Conservation (phyloP, 352 stramenopile species). For the Globisporangium solare region DNA sequence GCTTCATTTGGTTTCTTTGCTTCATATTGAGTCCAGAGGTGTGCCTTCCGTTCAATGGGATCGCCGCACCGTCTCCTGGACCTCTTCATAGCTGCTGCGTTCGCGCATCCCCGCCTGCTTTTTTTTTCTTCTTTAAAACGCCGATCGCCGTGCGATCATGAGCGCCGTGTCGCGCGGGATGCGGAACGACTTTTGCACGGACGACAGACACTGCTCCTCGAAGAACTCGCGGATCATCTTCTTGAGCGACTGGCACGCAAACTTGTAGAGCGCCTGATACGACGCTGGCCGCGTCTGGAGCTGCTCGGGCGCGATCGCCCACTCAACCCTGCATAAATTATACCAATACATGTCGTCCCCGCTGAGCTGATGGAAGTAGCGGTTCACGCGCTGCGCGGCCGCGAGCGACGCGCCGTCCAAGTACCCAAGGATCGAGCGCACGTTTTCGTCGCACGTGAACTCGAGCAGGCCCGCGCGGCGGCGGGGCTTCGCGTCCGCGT, state of each 20-base stretch:
- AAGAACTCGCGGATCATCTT: constrained; percentile 72
- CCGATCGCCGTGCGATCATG: constrained; percentile 35
- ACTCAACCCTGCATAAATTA: constrained; percentile 62
- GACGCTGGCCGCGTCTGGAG: constrained; percentile 49
- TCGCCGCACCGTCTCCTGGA: background rate
- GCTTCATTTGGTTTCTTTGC: too few relatives aligned
- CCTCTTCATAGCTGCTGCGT: too few relatives aligned
- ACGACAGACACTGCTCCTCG: constrained; percentile 71
- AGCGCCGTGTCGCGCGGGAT: constrained; percentile 61
- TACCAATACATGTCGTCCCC: constrained; percentile 64
- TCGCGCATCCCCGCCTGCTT: too few relatives aligned
- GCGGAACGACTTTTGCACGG: constrained; percentile 62
- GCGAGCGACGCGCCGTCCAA: constrained; percentile 70
- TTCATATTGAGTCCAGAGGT: background rate
- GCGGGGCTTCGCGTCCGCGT: background rate
- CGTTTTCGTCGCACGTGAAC: constrained; percentile 72
- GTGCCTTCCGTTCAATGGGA: background rate
- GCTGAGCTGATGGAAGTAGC: constrained; percentile 43
- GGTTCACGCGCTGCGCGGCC: constrained; percentile 46
- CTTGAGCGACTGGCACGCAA: constrained; percentile 65
- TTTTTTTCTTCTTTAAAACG: too few relatives aligned
- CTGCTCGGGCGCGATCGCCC: constrained; percentile 70
- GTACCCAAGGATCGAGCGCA: constrained; percentile 57
- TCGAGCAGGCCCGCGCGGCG: constrained; percentile 41
- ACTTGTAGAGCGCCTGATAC: constrained; percentile 75